Percentiles rank a stretch among this genome's conserved stretches.
Conservation (phyloP, 768 basidiomycete species). For the Amanita rimosa region DNA sequence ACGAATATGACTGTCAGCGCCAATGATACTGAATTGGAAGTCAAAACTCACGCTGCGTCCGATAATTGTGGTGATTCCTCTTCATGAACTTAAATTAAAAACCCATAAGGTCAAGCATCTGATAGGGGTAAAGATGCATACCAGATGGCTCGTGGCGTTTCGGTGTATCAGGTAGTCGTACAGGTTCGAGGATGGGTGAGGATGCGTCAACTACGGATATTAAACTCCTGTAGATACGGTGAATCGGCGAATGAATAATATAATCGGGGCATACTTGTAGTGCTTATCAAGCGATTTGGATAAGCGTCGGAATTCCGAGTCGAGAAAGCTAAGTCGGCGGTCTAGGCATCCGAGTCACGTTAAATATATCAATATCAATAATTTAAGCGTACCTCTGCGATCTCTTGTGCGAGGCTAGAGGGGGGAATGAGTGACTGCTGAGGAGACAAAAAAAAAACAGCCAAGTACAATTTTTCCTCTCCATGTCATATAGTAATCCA, state of each 20-base stretch:
- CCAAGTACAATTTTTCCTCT: constrained; percentile 26
- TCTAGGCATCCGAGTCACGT: constrained; percentile 9
- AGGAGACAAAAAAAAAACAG: neutral
- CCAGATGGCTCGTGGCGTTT: constrained; percentile 2
- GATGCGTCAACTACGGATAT: constrained; percentile 1
- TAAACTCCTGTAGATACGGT: constrained; percentile 10
- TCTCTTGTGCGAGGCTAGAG: neutral
- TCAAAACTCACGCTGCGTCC: constrained; percentile 1
- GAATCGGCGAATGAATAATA: neutral
- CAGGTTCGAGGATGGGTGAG: neutral
- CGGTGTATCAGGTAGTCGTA: neutral
- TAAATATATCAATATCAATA: neutral
- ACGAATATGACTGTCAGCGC: constrained; percentile 5
- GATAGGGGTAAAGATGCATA: neutral
- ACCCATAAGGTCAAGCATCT: neutral
- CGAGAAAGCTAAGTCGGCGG: constrained; percentile 22
- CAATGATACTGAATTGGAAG: constrained; percentile 3
- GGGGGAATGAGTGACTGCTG: neutral
- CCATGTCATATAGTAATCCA: constrained; percentile 45
- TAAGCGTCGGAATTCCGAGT: constrained; percentile 31
- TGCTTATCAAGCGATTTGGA: constrained; percentile 30
- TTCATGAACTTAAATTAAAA: neutral
- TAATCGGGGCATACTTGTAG: constrained; percentile 25
- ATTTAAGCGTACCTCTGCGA: neutral
- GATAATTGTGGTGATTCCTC: neutral